Evolutionary conservation across 73 alveolate species (phyloP).

Genomic region (Stentor roeselii): DNA sequence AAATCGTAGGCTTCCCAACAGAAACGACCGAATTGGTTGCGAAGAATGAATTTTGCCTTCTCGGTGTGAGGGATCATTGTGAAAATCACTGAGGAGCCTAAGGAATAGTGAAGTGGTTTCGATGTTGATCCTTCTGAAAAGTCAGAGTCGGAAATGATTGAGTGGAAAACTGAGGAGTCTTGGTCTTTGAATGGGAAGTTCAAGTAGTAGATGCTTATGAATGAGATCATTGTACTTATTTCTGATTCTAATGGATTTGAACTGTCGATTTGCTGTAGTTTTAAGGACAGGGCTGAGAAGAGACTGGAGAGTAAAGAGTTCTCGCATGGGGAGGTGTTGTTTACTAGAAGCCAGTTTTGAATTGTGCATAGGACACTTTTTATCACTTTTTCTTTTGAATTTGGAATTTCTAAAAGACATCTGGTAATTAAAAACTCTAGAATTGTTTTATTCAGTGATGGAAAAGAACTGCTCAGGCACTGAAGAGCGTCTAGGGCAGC

Average conservation of each 20-base stretch:
- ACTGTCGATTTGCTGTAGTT: background rate
- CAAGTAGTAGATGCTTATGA: background rate
- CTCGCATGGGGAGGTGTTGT: background rate
- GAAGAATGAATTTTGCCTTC: background rate
- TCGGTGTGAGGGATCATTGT: background rate
- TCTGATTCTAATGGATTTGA: conserved; percentile 2
- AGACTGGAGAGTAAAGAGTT: background rate
- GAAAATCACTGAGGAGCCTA: conserved; percentile 22
- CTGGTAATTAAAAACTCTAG: background rate
- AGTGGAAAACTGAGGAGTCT: background rate
- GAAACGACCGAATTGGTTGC: conserved; percentile 26
- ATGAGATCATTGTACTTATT: background rate
- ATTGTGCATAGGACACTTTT: background rate
- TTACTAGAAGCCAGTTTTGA: conserved; percentile 4
- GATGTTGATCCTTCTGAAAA: background rate
- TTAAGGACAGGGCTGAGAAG: background rate
- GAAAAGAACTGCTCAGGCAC: background rate
- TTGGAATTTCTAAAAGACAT: background rate
- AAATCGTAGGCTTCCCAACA: conserved; percentile 13
- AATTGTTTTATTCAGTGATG: background rate
- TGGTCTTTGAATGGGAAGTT: conserved; percentile 1
- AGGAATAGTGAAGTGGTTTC: background rate
- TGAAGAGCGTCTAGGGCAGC: background rate
- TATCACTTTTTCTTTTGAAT: conserved; percentile 3
- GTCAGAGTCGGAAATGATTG: background rate